A percentile compares a stretch with the other conserved stretches of the same genome.
phyloP scores from a whole-genome alignment of 139 green algal species.

The Chlamydomonas sp. region DNA sequence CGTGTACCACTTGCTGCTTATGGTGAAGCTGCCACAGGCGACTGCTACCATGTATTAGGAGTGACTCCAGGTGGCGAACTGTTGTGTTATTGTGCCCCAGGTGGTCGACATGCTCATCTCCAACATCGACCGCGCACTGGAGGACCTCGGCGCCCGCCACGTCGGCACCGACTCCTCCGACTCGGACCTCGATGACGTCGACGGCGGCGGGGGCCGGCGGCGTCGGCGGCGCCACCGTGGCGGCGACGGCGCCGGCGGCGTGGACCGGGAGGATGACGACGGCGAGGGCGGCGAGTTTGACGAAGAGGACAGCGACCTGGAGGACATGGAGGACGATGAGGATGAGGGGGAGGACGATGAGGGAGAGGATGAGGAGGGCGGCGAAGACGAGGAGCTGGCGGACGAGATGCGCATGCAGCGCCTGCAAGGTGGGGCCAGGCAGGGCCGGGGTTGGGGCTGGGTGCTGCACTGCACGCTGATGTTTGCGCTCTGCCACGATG shows the following conservation, averaged over 20 bases:
- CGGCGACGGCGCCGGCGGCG: not conserved
- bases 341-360: constrained; percentile 33
- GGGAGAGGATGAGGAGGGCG: constrained; percentile 38
- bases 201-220: not conserved
- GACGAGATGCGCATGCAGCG: constrained; percentile 42
- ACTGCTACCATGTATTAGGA: too few relatives aligned
- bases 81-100: not conserved
- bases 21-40: too few relatives aligned
- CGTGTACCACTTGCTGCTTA: not conserved
- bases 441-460: not conserved
- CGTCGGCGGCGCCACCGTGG: not conserved
- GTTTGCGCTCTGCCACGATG: not conserved
- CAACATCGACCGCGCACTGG: constrained; percentile 32
- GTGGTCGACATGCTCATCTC: constrained; percentile 39
- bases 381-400: constrained; percentile 34
- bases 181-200: constrained; percentile 6
- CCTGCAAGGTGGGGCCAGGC: constrained; percentile 13
- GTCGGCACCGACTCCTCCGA: constrained; percentile 1
- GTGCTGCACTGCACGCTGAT: not conserved
- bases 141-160: constrained; percentile 17
- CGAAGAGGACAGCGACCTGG: constrained; percentile 25
- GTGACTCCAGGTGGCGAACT: too few relatives aligned
- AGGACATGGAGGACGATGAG: constrained; percentile 42
- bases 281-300: not conserved
- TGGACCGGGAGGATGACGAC: not conserved